Percentiles rank a stretch among this genome's conserved stretches.
Evolutionary conservation across 2,329 filamentous ascomycete species (phyloP).

Genomic region (Pseudocercospora fijiensis): DNA sequence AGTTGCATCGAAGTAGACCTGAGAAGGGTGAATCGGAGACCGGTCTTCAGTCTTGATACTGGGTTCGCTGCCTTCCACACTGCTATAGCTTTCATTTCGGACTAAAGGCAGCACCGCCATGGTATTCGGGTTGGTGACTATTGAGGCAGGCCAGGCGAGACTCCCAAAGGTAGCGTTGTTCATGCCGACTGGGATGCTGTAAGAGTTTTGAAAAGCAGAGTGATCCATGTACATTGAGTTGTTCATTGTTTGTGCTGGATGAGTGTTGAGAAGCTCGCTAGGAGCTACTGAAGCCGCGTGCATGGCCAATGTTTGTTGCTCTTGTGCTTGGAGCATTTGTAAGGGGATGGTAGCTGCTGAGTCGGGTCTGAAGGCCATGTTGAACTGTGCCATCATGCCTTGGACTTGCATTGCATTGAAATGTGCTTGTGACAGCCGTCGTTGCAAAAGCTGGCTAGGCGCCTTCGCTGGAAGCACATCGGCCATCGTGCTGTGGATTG

Average conservation of each 20-base stretch:
- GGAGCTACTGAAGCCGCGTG: slow-evolving; percentile 26
- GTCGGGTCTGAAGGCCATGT: slow-evolving; percentile 33
- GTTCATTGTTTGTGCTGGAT: slow-evolving; percentile 14
- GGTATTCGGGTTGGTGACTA: slow-evolving; percentile 11
- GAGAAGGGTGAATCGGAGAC: slow-evolving; percentile 45
- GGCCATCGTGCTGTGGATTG: slow-evolving; percentile 22
- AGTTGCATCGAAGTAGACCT: slow-evolving; percentile 40
- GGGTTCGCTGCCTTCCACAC: slow-evolving; percentile 34
- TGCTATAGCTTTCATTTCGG: slow-evolving; percentile 31
- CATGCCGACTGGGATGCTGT: slow-evolving; percentile 15
- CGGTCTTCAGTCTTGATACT: slow-evolving; percentile 47
- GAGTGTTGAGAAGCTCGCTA: slow-evolving; percentile 25
- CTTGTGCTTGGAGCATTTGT: slow-evolving; percentile 22
- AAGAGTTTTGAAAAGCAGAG: slow-evolving; percentile 15
- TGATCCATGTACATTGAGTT: slow-evolving; percentile 17
- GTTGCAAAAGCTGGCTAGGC: slow-evolving; percentile 30
- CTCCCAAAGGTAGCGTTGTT: slow-evolving; percentile 28
- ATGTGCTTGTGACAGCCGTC: slow-evolving; percentile 31
- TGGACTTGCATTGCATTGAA: slow-evolving; percentile 30
- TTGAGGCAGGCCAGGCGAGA: slow-evolving; percentile 25
- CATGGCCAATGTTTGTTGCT: slow-evolving; percentile 23
- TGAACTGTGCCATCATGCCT: slow-evolving; percentile 34
- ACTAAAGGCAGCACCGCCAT: slow-evolving; percentile 26
- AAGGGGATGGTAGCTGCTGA: slow-evolving; percentile 19
- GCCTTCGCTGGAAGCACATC: slow-evolving; percentile 21